Evolutionary conservation across 2,329 filamentous ascomycete species (phyloP), one percentile per base, ranked within the genome.

Genomic region (Colletotrichum sansevieriae): DNA sequence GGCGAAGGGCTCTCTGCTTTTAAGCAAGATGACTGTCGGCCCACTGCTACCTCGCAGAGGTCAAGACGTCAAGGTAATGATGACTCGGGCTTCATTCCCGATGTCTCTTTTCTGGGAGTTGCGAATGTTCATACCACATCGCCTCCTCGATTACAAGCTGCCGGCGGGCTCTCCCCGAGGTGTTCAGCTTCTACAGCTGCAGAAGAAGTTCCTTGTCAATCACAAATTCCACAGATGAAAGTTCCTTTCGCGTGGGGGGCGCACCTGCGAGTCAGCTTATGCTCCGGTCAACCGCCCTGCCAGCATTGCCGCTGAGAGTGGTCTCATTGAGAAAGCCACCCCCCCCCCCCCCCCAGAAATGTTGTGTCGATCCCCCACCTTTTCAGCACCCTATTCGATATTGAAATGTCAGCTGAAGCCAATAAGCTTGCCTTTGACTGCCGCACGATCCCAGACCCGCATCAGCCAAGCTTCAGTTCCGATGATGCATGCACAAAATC

Each of bases 111-210:
- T 20, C 22, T 15, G 18, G 8, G 22, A 46, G 29, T n/a, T 25
- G 18, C 29, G 12, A 33, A 15, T 35, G 37, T 43, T 35, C n/a
- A 37, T 66, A 15, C 18, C 49, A 33, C 22, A 15, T 62, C 37
- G 33, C 39, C 25, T 10, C 22, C 13, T 49, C 58, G 58, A 58
- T 55, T 41, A 51, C 39, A 25, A 9, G 22, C 5, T 11, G 41
- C 58, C 58, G 58, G 10, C 64, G 58, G 64, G 11, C 13, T 35
- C 49, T 63, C 33, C 47, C 63, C 63, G 63, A 47, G 13, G 10
- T 46, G 41, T 7, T 12, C 39, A 59, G 43, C n/a, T 35, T 46
- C 41, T 58, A 41, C 18, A 59, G 56, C 43, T 22, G 20, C 25
- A 37, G 11, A 59, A 22, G 18, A 49, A 8, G 22, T 49, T n/a